Conservation (phyloP, 371 early-diverging fungal species). For the Rhizomucor miehei region DNA sequence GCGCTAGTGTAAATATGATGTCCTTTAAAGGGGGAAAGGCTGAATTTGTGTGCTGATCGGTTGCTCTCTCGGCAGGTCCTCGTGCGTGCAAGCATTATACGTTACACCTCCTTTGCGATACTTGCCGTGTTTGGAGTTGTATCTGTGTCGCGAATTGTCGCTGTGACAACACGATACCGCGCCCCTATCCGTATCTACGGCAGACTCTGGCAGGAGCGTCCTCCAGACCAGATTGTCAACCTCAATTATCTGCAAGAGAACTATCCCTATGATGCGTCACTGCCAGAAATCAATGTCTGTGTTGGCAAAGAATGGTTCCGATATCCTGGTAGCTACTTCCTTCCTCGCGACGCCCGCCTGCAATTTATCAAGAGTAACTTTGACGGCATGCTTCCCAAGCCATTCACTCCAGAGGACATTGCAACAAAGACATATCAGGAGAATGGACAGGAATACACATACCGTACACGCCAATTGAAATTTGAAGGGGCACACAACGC, state of each 20-base stretch:
- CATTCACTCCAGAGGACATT: slow-evolving; percentile 39
- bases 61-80: slow-evolving; percentile 7
- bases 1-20: slow-evolving; percentile 22
- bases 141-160: slow-evolving; percentile 63
- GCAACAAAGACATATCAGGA: slow-evolving; percentile 20
- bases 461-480: slow-evolving; percentile 28
- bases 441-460: slow-evolving; percentile 18
- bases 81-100: slow-evolving; percentile 28
- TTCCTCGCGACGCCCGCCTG: slow-evolving; percentile 66
- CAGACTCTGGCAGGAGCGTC: slow-evolving; percentile 33
- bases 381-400: slow-evolving; percentile 67
- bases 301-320: slow-evolving; percentile 94
- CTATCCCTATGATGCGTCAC: slow-evolving; percentile 22
- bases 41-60: not conserved
- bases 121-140: slow-evolving; percentile 39
- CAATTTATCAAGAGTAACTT: slow-evolving; percentile 62
- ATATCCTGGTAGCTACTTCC: slow-evolving; percentile 88
- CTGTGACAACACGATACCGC: slow-evolving; percentile 60
- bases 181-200: slow-evolving; percentile 66
- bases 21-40: not conserved
- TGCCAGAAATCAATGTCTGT: slow-evolving; percentile 60
- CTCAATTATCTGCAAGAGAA: slow-evolving; percentile 33
- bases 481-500: slow-evolving; percentile 41
- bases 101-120: slow-evolving; percentile 34
- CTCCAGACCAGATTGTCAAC: slow-evolving; percentile 27